Percentiles rank a stretch among this genome's conserved stretches.
Evolutionary conservation across 2,329 filamentous ascomycete genomes (phyloP).

Genomic region (Elsinoe australis): DNA sequence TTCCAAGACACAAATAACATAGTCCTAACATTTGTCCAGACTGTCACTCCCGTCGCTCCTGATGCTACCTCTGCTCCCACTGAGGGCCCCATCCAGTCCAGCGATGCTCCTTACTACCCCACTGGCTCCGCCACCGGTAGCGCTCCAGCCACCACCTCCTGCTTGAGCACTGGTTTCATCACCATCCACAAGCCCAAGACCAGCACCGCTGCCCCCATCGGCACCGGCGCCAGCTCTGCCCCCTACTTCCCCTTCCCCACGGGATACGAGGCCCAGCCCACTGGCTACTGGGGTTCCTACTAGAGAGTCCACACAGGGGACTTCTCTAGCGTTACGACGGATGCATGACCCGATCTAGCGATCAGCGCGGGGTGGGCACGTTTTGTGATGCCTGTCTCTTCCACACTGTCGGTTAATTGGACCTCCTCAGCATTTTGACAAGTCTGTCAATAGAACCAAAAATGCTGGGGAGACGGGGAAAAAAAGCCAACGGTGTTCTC

Average conservation of each 20-base stretch:
- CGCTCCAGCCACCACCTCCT: slow-evolving; percentile 17
- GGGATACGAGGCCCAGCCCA: slow-evolving; percentile 9
- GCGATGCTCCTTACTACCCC: slow-evolving; percentile 16
- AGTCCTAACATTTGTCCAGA: slow-evolving; percentile 2
- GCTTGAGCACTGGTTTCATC: slow-evolving; percentile 26
- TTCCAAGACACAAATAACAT: too few species aligned
- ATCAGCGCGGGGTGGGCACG: too few species aligned
- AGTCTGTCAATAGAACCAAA: too few species aligned
- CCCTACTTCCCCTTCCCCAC: slow-evolving; percentile 11
- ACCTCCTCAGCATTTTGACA: neutral
- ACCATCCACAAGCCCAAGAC: slow-evolving; percentile 25
- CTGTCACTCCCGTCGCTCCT: neutral
- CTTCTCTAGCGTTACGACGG: slow-evolving; percentile 8
- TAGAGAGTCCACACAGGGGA: slow-evolving; percentile 9
- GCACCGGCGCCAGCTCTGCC: slow-evolving; percentile 4
- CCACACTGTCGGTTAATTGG: neutral
- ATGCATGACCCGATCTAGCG: too few species aligned
- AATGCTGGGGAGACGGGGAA: too few species aligned
- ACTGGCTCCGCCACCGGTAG: slow-evolving; percentile 24
- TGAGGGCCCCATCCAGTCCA: slow-evolving; percentile 19
- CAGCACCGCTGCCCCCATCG: slow-evolving; percentile 13
- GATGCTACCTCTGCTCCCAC: slow-evolving; percentile 9
- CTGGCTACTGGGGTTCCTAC: slow-evolving; percentile 13
- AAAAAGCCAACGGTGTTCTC: too few species aligned
- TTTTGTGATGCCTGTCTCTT: too few species aligned